Percentiles rank a stretch among this genome's conserved stretches.
Evolutionary conservation across 1,284 basidiomycete genomes (phyloP).

Genomic region (Cutaneotrichosporon cutaneum): DNA sequence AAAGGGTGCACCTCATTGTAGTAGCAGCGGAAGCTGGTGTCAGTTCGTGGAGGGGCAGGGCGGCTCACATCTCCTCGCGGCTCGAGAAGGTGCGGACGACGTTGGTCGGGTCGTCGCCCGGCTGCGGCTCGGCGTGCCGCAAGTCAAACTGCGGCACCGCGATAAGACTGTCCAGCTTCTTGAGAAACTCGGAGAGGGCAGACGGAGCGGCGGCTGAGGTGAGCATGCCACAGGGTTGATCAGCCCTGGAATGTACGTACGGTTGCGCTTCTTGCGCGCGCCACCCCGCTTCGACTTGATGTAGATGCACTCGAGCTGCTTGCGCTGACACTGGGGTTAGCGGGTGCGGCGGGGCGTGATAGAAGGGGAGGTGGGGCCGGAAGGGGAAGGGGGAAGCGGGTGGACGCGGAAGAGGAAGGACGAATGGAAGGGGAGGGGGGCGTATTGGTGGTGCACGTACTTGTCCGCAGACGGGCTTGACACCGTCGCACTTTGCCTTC

Average conservation of each 20-base stretch:
- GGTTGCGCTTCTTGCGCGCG: conserved; percentile 49
- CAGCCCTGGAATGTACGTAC: conserved; percentile 21
- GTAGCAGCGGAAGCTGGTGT: conserved; percentile 43
- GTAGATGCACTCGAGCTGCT: conserved; percentile 49
- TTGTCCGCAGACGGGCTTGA: conserved; percentile 49
- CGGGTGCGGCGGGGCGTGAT: neutral
- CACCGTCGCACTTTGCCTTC: conserved; percentile 53
- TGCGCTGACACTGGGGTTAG: conserved; percentile 41
- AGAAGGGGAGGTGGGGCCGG: neutral
- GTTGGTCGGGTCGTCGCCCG: conserved; percentile 40
- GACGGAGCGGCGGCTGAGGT: conserved; percentile 36
- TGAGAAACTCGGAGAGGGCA: conserved; percentile 46
- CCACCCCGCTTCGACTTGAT: conserved; percentile 51
- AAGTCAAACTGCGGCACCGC: conserved; percentile 32
- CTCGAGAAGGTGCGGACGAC: conserved; percentile 39
- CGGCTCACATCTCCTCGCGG: conserved; percentile 45
- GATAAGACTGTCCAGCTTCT: conserved; percentile 46
- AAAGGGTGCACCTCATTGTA: conserved; percentile 53
- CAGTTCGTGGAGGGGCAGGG: no score
- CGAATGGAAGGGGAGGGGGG: no score
- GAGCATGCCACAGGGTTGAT: neutral
- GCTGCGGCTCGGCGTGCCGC: conserved; percentile 20
- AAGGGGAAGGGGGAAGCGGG: neutral
- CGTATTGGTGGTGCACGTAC: conserved; percentile 30
- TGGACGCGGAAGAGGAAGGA: neutral